These are phyloP conservation scores for Microglena sp. DNA, from an alignment of 139 green algal genomes.

Conservation along the genomic window DNA sequence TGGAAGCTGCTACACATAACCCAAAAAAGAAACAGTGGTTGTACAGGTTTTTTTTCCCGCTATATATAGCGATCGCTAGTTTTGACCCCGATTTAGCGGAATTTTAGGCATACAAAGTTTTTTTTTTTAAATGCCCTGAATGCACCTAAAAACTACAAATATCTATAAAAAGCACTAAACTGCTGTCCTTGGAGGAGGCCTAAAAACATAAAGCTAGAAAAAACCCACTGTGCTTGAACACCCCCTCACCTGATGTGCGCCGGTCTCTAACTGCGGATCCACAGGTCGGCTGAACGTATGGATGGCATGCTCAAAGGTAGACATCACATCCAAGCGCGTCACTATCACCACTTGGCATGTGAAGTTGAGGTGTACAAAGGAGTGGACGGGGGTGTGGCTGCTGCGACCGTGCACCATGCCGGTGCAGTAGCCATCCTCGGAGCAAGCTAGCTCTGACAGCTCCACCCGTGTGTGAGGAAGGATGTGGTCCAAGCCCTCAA, in stretches of 20 bases:
- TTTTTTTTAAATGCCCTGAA: too few relatives aligned
- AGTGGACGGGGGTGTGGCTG: slow-evolving; percentile 26
- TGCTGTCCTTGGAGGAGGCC: too few relatives aligned
- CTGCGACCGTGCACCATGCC: slow-evolving; percentile 21
- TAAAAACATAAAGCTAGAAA: too few relatives aligned
- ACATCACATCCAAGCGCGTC: slow-evolving; percentile 13
- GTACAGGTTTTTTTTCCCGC: too few relatives aligned
- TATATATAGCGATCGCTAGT: too few relatives aligned
- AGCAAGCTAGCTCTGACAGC: slow-evolving; percentile 29
- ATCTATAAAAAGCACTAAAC: too few relatives aligned
- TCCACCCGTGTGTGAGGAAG: slow-evolving; percentile 56
- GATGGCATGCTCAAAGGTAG: slow-evolving; percentile 37
- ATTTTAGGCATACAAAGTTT: too few relatives aligned
- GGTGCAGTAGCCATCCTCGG: slow-evolving; percentile 19
- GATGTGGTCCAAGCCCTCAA: slow-evolving; percentile 57
- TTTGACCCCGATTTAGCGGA: too few relatives aligned
- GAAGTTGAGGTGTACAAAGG: slow-evolving; percentile 57
- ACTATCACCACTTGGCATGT: slow-evolving; percentile 44
- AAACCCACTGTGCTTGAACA: too few relatives aligned
- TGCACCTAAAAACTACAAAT: too few relatives aligned
- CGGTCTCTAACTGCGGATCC: slow-evolving; percentile 25
- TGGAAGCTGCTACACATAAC: too few relatives aligned
- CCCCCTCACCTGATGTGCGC: slow-evolving; percentile 36
- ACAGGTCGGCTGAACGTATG: slow-evolving; percentile 37
- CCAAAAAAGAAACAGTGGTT: too few relatives aligned